A percentile compares a stretch with the other conserved stretches of the same genome.
Evolutionary conservation across 805 yeast species (phyloP).

Genomic region (Isabelozyma pseudorhagii): DNA sequence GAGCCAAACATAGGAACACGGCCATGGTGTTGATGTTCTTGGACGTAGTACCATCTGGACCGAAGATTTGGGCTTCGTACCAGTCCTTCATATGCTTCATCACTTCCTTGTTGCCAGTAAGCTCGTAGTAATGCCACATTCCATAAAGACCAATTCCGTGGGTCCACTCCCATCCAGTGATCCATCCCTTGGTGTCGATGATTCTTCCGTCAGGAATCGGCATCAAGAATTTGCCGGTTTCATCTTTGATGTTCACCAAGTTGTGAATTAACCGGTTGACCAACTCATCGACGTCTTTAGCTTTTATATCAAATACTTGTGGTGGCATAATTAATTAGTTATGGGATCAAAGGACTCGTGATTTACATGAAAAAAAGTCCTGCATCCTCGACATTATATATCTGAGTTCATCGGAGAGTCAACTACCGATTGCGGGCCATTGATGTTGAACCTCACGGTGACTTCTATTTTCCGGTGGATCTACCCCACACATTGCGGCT

Average conservation of each 20-base stretch:
- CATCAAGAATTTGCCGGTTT: constrained; percentile 25
- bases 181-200: constrained; percentile 37
- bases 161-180: constrained; percentile 39
- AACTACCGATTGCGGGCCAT: constrained; percentile 1
- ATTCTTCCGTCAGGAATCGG: constrained; percentile 27
- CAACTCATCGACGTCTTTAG: constrained; percentile 10
- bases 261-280: constrained; percentile 16
- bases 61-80: constrained; percentile 24
- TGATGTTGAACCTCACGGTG: not conserved
- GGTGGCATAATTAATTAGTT: constrained; percentile 10
- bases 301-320: constrained; percentile 9
- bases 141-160: constrained; percentile 37
- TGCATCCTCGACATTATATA: not conserved
- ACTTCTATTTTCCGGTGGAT: not conserved
- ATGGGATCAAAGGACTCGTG: not conserved
- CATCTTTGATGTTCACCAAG: constrained; percentile 26
- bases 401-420: not conserved
- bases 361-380: not conserved
- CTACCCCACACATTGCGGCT: not conserved
- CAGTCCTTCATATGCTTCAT: constrained; percentile 22
- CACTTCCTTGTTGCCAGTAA: constrained; percentile 18
- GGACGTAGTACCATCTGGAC: constrained; percentile 26
- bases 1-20: constrained; percentile 28
- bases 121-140: constrained; percentile 31
- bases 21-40: constrained; percentile 35